Conservation (phyloP, 192 early-diverging fungal species). For the Backusella circina region DNA sequence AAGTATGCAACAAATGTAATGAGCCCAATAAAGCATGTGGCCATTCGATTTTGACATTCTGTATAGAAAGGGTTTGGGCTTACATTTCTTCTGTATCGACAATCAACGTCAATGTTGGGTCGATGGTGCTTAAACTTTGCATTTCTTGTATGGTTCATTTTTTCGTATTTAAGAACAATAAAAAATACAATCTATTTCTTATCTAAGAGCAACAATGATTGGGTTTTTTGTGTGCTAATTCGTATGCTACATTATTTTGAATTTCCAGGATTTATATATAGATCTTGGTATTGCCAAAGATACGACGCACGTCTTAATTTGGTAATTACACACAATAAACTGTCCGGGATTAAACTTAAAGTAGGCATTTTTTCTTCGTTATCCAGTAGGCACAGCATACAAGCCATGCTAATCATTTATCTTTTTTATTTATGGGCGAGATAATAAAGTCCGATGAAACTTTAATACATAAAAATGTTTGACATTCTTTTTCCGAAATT, state of each 20-base stretch:
- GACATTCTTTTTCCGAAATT: neutral
- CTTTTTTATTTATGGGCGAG: neutral
- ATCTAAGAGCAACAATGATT: too few relatives aligned
- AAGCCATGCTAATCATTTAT: neutral
- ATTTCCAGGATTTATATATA: too few relatives aligned
- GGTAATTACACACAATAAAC: neutral
- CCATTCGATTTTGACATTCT: neutral
- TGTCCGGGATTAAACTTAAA: neutral
- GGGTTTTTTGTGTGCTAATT: too few relatives aligned
- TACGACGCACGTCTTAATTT: neutral
- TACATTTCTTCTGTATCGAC: neutral
- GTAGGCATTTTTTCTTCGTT: neutral
- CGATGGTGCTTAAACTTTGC: too few relatives aligned
- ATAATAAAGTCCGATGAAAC: neutral
- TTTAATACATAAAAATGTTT: neutral
- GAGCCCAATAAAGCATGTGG: neutral
- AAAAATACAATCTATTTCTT: too few relatives aligned
- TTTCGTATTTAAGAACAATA: too few relatives aligned
- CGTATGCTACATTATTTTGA: neutral
- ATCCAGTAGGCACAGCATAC: neutral
- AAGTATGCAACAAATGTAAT: neutral
- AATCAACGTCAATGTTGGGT: too few relatives aligned
- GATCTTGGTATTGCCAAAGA: neutral
- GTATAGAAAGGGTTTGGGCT: neutral
- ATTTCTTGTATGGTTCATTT: too few relatives aligned